A percentile compares a stretch with the other conserved stretches of the same genome.
Evolutionary conservation across 352 stramenopile genomes (phyloP).

Genomic region (Pythium chondricola): DNA sequence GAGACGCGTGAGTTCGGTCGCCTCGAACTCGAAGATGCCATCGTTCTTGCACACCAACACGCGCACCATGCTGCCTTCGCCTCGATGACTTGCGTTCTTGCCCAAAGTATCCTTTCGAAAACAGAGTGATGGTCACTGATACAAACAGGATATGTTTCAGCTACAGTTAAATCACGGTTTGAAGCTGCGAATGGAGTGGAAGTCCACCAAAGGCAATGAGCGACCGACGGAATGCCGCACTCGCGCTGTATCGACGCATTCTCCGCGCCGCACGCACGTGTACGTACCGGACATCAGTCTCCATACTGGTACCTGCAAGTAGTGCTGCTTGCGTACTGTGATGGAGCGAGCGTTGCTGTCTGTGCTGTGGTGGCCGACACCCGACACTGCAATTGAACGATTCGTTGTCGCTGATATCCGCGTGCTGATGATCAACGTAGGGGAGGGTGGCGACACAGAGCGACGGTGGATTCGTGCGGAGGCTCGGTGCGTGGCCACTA

Average conservation of each 20-base stretch:
- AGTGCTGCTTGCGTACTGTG: too few relatives aligned
- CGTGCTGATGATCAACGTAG: too few relatives aligned
- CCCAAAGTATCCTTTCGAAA: background rate
- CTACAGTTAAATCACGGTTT: background rate
- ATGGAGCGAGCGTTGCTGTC: too few relatives aligned
- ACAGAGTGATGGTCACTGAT: slow-evolving; percentile 1
- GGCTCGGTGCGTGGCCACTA: slow-evolving; percentile 31
- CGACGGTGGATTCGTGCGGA: slow-evolving; percentile 63
- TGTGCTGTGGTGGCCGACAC: too few relatives aligned
- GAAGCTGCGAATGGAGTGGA: slow-evolving; percentile 2
- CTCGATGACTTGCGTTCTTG: background rate
- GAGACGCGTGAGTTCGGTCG: slow-evolving; percentile 22
- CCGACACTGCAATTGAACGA: too few relatives aligned
- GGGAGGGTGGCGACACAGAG: slow-evolving; percentile 53
- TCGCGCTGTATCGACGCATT: slow-evolving; percentile 68
- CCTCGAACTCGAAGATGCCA: slow-evolving; percentile 64
- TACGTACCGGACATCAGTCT: slow-evolving; percentile 23
- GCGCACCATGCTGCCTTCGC: slow-evolving; percentile 25
- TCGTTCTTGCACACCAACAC: slow-evolving; percentile 80
- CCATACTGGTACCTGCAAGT: background rate
- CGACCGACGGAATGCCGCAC: slow-evolving; percentile 21
- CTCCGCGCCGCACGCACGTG: slow-evolving; percentile 64
- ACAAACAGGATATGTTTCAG: background rate
- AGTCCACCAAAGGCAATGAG: background rate
- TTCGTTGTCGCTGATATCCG: too few relatives aligned